phyloP scores from a whole-genome alignment of 228 moss, liverwort and hornwort species.

The Sphagnum fallax region DNA sequence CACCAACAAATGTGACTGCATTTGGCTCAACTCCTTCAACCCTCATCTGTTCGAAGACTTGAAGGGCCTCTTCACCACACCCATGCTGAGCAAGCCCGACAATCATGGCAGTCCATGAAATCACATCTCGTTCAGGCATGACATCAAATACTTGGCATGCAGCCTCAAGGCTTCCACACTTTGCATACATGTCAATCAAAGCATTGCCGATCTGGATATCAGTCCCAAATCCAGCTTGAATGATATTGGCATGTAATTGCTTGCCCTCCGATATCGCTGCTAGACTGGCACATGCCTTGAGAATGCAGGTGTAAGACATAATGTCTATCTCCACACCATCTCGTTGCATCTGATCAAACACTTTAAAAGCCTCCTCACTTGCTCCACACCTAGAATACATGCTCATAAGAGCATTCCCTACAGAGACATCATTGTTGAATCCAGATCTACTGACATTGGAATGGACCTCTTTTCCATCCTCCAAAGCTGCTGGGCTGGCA shows the following conservation, averaged over 20 bases:
- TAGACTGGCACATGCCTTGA: background rate
- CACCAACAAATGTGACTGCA: conserved; percentile 2
- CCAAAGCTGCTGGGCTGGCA: background rate
- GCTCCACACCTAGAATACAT: background rate
- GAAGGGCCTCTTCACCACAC: conserved; percentile 5
- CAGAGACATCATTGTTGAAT: background rate
- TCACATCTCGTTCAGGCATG: background rate
- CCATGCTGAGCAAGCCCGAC: background rate
- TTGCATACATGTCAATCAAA: conserved; percentile 1
- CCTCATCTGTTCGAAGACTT: conserved; percentile 10
- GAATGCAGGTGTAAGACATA: background rate
- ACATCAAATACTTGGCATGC: conserved; percentile 3
- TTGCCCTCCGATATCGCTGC: background rate
- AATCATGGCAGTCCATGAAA: conserved; percentile 8
- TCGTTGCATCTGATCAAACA: conserved; percentile 1
- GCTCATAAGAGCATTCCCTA: background rate
- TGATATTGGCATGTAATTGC: background rate
- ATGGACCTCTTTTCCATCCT: background rate
- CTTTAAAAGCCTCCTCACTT: conserved; percentile 2
- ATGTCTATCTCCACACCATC: background rate
- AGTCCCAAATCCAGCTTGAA: conserved; percentile 3
- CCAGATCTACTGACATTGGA: background rate
- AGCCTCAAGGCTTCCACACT: conserved; percentile 5
- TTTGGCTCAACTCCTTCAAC: conserved; percentile 8
- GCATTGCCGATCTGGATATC: conserved; percentile 2